A percentile compares a stretch with the other conserved stretches of the same genome.
phyloP scores from a whole-genome alignment of 805 yeast species.

The Ogataea polymorpha region DNA sequence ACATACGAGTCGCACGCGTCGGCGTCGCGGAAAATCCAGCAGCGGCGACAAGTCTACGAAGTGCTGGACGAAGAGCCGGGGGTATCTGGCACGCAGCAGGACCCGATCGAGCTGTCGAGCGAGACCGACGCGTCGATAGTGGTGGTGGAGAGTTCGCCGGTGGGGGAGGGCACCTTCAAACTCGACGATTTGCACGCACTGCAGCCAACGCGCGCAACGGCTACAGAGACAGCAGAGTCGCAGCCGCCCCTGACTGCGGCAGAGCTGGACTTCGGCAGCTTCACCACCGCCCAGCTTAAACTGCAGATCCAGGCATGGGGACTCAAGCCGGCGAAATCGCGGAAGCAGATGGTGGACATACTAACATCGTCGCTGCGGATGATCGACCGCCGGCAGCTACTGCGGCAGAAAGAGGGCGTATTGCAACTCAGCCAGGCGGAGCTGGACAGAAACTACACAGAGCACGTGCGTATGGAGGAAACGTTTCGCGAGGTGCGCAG shows the following conservation, averaged over 20 bases:
- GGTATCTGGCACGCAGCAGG: conserved; percentile 15
- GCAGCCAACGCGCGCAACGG: no score
- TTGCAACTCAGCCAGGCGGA: conserved; percentile 18
- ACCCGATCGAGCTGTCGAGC: conserved; percentile 15
- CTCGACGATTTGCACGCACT: no score
- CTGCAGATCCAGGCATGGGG: conserved; percentile 35
- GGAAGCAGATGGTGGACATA: conserved; percentile 33
- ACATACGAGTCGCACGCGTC: conserved; percentile 3
- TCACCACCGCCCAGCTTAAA: conserved; percentile 19
- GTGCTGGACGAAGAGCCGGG: background rate
- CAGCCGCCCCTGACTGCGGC: background rate
- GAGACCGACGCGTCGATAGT: background rate
- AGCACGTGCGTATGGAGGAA: conserved; percentile 10
- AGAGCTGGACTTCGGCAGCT: conserved; percentile 16
- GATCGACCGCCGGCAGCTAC: conserved; percentile 15
- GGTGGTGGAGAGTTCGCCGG: conserved; percentile 7
- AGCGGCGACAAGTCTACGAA: conserved; percentile 1
- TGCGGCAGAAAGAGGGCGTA: conserved; percentile 2
- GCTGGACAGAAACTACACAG: conserved; percentile 12
- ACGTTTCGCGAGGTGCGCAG: conserved; percentile 9
- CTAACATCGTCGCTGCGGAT: conserved; percentile 24
- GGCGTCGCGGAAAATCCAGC: background rate
- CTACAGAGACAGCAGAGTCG: background rate
- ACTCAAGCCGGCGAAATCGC: conserved; percentile 35
- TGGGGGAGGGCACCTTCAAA: background rate